Conservation (phyloP, 2,329 filamentous ascomycete genomes). For the Botrytis paeoniae region DNA sequence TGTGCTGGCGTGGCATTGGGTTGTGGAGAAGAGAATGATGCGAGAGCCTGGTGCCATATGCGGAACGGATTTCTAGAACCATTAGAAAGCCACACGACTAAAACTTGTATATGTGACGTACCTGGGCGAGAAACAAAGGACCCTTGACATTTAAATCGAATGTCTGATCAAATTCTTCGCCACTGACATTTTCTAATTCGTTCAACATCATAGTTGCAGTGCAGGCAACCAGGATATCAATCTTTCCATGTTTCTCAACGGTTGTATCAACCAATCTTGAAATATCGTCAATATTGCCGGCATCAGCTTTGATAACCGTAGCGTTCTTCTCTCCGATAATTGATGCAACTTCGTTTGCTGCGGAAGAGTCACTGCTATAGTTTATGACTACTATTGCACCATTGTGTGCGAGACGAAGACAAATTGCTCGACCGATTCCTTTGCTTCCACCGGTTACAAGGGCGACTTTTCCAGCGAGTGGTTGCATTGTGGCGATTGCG, state of each 20-base stretch:
- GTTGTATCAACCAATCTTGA: slow-evolving; percentile 49
- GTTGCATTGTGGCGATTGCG: slow-evolving; percentile 21
- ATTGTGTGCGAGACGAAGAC: slow-evolving; percentile 53
- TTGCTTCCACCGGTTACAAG: slow-evolving; percentile 46
- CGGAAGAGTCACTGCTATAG: slow-evolving; percentile 47
- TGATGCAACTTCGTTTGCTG: slow-evolving; percentile 49
- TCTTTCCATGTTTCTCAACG: slow-evolving; percentile 50
- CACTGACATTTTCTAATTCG: slow-evolving; percentile 48
- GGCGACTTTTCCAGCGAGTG: slow-evolving; percentile 34
- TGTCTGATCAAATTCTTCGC: slow-evolving; percentile 49
- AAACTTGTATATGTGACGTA: slow-evolving; percentile 24
- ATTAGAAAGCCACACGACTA: background rate
- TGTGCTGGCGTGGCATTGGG: slow-evolving; percentile 39
- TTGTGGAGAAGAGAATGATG: slow-evolving; percentile 53
- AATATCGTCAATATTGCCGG: slow-evolving; percentile 45
- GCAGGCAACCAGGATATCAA: slow-evolving; percentile 58
- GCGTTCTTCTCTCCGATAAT: slow-evolving; percentile 48
- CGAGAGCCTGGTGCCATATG: slow-evolving; percentile 49
- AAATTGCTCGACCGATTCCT: slow-evolving; percentile 59
- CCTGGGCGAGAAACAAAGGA: slow-evolving; percentile 51
- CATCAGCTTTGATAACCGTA: slow-evolving; percentile 56
- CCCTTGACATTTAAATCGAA: slow-evolving; percentile 57
- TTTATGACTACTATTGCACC: slow-evolving; percentile 59
- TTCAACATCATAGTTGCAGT: slow-evolving; percentile 51
- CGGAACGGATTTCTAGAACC: slow-evolving; percentile 46